Evolutionary conservation across 441 rosid genomes (phyloP), one percentile per base, ranked within the genome.

Genomic region (Biscutella auriculata): DNA sequence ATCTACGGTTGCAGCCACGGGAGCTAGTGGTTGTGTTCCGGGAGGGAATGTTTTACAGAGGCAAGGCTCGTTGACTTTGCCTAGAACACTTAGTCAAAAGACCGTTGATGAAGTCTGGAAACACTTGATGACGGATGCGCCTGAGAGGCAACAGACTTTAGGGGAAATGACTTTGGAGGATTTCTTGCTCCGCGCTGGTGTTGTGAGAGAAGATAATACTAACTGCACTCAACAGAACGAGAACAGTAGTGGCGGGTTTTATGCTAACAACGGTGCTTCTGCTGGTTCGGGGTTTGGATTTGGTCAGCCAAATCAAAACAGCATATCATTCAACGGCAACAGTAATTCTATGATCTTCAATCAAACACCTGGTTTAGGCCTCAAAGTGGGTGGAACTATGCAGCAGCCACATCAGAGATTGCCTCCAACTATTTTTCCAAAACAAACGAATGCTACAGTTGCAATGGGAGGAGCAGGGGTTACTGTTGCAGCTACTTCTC

Each of bases 31-130:
- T 40, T 78, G 66, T 66, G 50, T 46, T 26, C 17, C 74, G 12
- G 72, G 54, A 28, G 85, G 78, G 70, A 80, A 72, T 19, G n/a
- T n/a, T 72, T 72, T 84, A 65, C 86, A 77, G 63, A 80, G 84
- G 70, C 84, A 84, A 72, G 88, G 84, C 43, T 84, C 88, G 9
- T 62, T 82, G 29, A 82, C 88, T 26, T 72, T 84, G 76, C 86
- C 88, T 1, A 75, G 88, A 55, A 84, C 93, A 3, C 62, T 84
- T 73, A 84, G 88, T 66, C 88, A 80, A 27, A 84, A 80, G 73
- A 84, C 84, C 26, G 88, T 84, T 42, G 88, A 82, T 69, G 92
- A 84, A 72, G 88, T 84, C 55, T 82, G 84, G 88, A 80, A 50
- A 39, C 75, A 74, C 27, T 79, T 78, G 65, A 57, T 72, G 12